phyloP scores from a whole-genome alignment of 2,329 filamentous ascomycete species.

The Macroventuria anomochaeta region DNA sequence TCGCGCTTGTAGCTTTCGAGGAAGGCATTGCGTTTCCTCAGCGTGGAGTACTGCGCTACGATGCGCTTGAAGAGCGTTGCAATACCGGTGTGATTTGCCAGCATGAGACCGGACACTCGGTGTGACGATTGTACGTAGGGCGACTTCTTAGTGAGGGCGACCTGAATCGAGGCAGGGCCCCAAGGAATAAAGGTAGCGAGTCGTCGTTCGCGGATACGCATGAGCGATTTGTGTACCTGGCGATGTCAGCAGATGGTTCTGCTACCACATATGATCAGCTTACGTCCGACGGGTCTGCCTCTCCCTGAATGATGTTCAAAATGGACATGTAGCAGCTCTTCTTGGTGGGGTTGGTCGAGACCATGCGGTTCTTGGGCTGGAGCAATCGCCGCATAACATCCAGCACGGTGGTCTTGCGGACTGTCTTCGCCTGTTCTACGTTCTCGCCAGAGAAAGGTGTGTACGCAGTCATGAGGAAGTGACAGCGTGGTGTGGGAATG shows the following conservation, averaged over 20 bases:
- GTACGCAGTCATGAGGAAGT: slow-evolving; percentile 98
- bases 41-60: slow-evolving; percentile 86
- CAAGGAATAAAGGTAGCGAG: slow-evolving; percentile 97
- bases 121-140: slow-evolving; percentile 95
- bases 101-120: slow-evolving; percentile 93
- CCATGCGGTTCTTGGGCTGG: slow-evolving; percentile 99
- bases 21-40: slow-evolving; percentile 96
- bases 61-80: slow-evolving; percentile 97
- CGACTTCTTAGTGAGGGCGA: slow-evolving; percentile 93
- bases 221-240: slow-evolving; percentile 89
- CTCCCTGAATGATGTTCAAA: slow-evolving; percentile 97
- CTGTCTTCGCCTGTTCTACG: slow-evolving; percentile 95
- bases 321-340: slow-evolving; percentile 99
- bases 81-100: slow-evolving; percentile 97
- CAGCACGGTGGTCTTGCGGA: slow-evolving; percentile 95
- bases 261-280: slow-evolving; percentile 16
- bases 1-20: slow-evolving; percentile 97
- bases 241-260: slow-evolving; percentile 12
- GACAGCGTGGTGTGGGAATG: slow-evolving; percentile 93
- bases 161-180: slow-evolving; percentile 97
- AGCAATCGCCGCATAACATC: slow-evolving; percentile 96
- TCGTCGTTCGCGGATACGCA: slow-evolving; percentile 91
- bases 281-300: slow-evolving; percentile 94
- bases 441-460: slow-evolving; percentile 97
- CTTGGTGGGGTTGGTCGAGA: slow-evolving; percentile 92